These are phyloP conservation scores for Paracoccidioides brasiliensis DNA, from an alignment of 2,329 filamentous ascomycete genomes.

Conservation along the genomic window DNA sequence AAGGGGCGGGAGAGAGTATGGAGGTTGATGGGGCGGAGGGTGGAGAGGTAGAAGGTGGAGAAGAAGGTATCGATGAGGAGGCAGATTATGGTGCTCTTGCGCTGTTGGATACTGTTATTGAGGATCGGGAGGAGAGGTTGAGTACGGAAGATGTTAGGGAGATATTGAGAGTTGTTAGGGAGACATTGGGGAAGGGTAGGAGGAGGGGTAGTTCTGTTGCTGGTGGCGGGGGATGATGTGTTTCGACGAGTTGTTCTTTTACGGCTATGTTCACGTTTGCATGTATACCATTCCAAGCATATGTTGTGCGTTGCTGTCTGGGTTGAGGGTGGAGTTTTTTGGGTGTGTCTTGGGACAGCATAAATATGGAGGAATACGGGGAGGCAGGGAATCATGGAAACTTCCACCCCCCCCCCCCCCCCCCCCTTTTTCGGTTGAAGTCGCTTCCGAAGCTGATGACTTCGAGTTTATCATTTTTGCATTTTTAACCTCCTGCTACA, in stretches of 20 bases:
- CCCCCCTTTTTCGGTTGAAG: too few relatives aligned
- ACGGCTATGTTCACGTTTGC: background rate
- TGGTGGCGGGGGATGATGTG: background rate
- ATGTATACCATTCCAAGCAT: background rate
- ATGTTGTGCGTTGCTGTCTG: background rate
- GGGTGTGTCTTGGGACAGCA: background rate
- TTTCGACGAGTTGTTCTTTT: background rate
- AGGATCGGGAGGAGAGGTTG: slow-evolving; percentile 31
- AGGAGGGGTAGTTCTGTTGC: background rate
- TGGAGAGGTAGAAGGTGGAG: slow-evolving; percentile 5
- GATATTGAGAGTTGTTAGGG: slow-evolving; percentile 25
- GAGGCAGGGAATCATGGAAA: too few relatives aligned
- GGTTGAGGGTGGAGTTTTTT: background rate
- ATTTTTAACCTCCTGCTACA: too few relatives aligned
- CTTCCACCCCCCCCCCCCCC: too few relatives aligned
- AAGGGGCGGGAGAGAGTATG: slow-evolving; percentile 11
- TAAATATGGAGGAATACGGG: too few relatives aligned
- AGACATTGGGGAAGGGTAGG: slow-evolving; percentile 18
- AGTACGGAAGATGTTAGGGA: slow-evolving; percentile 24
- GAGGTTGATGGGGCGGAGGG: slow-evolving; percentile 11
- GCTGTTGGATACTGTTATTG: slow-evolving; percentile 27
- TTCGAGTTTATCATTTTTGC: too few relatives aligned
- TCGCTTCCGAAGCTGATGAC: too few relatives aligned
- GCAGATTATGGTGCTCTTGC: slow-evolving; percentile 26
- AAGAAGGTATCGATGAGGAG: slow-evolving; percentile 10